A percentile compares a stretch with the other conserved stretches of the same genome.
These are phyloP conservation scores for Erodium moschatum DNA, from an alignment of 441 rosid species.

Conservation along the genomic window DNA sequence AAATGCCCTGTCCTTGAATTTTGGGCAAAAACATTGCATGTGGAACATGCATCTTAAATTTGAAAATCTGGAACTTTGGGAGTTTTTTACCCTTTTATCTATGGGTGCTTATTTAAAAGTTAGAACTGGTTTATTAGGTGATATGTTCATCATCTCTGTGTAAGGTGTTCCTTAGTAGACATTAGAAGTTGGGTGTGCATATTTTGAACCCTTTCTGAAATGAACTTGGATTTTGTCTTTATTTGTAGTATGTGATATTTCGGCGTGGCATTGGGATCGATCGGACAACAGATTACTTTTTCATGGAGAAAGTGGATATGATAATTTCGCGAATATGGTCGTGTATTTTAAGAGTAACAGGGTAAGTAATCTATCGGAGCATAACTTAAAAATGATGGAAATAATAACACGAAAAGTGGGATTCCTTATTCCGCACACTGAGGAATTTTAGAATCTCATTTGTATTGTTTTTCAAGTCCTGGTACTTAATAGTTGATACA, in stretches of 20 bases:
- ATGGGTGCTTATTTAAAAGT: neutral
- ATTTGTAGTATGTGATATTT: constrained; percentile 48
- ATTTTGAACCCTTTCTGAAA: neutral
- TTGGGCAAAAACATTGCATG: neutral
- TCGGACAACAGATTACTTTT: constrained; percentile 50
- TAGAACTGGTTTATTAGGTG: neutral
- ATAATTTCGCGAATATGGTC: constrained; percentile 47
- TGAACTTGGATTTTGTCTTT: constrained; percentile 1
- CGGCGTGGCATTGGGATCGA: constrained; percentile 85
- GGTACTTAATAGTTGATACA: neutral
- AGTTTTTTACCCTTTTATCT: neutral
- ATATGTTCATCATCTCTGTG: neutral
- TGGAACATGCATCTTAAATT: neutral
- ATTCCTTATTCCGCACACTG: neutral
- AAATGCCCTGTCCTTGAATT: neutral
- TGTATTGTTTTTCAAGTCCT: neutral
- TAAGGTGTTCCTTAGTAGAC: neutral
- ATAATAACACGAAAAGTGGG: neutral
- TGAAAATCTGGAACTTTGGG: neutral
- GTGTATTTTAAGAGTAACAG: constrained; percentile 35
- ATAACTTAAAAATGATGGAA: neutral
- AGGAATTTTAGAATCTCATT: neutral
- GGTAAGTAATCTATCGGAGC: constrained; percentile 29
- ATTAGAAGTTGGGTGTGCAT: neutral
- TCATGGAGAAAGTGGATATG: constrained; percentile 43